Base-by-base conservation (phyloP, 202 grass and related monocot genomes). In the Panicum virgatum region DNA sequence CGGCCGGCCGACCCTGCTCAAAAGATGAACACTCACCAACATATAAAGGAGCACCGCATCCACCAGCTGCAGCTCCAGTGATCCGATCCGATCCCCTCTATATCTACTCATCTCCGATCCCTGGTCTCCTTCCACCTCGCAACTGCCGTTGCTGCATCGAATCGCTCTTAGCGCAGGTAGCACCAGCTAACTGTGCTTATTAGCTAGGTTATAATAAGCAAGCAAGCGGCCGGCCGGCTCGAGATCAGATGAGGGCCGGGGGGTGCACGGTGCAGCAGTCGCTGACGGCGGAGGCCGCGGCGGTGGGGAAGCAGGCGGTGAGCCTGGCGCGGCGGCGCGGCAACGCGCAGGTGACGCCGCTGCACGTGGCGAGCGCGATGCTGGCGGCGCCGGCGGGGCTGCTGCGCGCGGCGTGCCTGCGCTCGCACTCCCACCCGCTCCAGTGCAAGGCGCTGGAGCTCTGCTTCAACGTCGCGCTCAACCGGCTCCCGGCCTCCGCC, bases 401-500 rank as follows among this genome's bases (percentile, higher is more conserved):
- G 3, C 88, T 97, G 3, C 95, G 92, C 26, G 56, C 82, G 36
- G 92, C 92, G 25, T 94, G 95, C 90, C 90, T 98, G 52, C 89
- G 78, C 36, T 98, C 90, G 5, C 92, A 94, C 76, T 94, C 95
- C 7, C 92, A 94, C 61, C 95, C 95, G 44, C 92, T 98, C 29
- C 95, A 91, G 89, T 98, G 95, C 86, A 98, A 98, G 84, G 95
- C 95, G 25, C 90, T 98, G 18, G 95, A 98, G 88, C 88, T 98
- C 23, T 98, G 95, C 83, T 98, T 98, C 73, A 98, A 98, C 73
- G 95, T 97, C 20, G 88, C 95, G 48, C 88, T 98, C 69, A 98
- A 95, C 69, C 95, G 95, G 20, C 81, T 95, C 32, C 92, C 92
- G 5, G 90, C 94, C 52, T 94, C 92, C 0, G 81, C 91, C 0